Base-by-base conservation (phyloP, 805 yeast genomes). In the Lipomyces starkeyi region DNA sequence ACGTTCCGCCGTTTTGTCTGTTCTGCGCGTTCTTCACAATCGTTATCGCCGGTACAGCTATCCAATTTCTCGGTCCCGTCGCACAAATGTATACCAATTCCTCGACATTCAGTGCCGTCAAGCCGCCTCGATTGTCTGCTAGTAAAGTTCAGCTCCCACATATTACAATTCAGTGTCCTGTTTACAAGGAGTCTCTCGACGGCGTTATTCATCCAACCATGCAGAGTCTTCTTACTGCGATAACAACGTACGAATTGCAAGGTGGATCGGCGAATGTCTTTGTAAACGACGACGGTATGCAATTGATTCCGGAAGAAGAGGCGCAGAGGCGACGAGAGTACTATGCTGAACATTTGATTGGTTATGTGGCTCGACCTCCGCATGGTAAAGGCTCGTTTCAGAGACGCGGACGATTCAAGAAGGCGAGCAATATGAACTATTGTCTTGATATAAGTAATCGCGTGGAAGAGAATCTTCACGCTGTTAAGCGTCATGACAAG, bases 231-330 rank as follows among this genome's bases (percentile, higher is more conserved):
- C 32, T 49, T 17, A 13, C 49, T 13, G 66, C 66, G 3, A 61
- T 63, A 29, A 32, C 63, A 4, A 63, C 66, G 11, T 63, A 63
- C 63, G 66, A 63, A 35, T 47, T 63, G n/a, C 66, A 63, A 25
- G 66, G 66, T 7, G 66, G 66, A 17, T 34, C 66, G 22, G 66
- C 66, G 14, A 57, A 59, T 25, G 40, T 63, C 11, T 63, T 63
- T 47, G 63, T 63, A 8, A 63, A 63, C 25, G 66, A 63, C 40
- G 66, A 63, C 25, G 66, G 66, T 17, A 63, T 63, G 66, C 66
- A 63, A 32, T 37, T 61, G 53, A 37, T 63, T 34, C 40, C 57
- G 20, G 63, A 34, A 34, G 59, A 61, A 35, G 58, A 49, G 11
- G 63, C 62, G 8, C 65, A 47, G 20, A 13, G 14, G 37, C 62